phyloP scores from a whole-genome alignment of 2,329 filamentous ascomycete genomes.

The Cryphonectria parasitica region DNA sequence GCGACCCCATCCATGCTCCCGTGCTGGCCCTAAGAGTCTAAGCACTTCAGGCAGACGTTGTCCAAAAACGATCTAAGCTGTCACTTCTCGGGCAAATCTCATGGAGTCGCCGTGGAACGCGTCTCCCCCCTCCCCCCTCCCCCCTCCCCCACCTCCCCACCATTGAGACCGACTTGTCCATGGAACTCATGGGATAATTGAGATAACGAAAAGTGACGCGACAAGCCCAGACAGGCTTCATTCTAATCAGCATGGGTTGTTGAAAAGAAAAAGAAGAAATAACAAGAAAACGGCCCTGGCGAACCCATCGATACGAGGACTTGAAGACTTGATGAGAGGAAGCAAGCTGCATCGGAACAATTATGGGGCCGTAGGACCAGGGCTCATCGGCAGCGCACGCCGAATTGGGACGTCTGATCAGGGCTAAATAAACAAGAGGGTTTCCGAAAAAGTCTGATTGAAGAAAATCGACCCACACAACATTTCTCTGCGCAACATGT shows the following conservation, averaged over 20 bases:
- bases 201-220: background rate
- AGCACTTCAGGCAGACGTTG: background rate
- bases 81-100: background rate
- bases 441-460: background rate
- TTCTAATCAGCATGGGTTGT: background rate
- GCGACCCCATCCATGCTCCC: background rate
- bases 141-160: background rate
- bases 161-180: background rate
- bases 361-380: background rate
- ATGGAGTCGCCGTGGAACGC: background rate
- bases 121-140: background rate
- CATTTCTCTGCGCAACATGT: background rate
- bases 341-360: background rate
- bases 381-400: background rate
- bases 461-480: background rate
- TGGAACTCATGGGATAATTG: background rate
- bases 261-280: background rate
- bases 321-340: background rate
- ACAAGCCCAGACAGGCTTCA: background rate
- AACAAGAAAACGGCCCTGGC: background rate
- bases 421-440: background rate
- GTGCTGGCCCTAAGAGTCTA: background rate
- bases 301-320: background rate
- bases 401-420: background rate
- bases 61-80: background rate